A percentile compares a stretch with the other conserved stretches of the same genome.
These are phyloP conservation scores for Climacium dendroides DNA, from an alignment of 225 moss, liverwort and hornwort genomes.

Conservation along the genomic window DNA sequence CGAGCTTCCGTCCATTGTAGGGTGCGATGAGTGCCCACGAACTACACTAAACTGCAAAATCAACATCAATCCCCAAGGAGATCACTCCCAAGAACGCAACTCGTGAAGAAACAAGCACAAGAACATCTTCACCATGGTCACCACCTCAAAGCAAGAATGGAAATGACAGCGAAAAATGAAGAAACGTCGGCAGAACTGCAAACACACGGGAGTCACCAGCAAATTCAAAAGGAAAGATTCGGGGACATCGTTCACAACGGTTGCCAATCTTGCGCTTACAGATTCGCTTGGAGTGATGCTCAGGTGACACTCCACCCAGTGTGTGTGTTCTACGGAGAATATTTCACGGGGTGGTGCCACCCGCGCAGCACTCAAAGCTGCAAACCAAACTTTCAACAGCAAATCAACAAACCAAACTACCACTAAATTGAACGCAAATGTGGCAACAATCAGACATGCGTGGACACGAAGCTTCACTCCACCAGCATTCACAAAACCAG, in stretches of 20 bases:
- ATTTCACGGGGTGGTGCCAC: neutral
- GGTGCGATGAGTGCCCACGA: neutral
- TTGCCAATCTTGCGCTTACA: neutral
- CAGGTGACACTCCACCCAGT: neutral
- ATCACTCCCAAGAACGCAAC: neutral
- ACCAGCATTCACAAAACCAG: neutral
- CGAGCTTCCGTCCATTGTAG: neutral
- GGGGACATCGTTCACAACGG: too few species aligned
- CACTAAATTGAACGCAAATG: neutral
- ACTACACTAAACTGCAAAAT: neutral
- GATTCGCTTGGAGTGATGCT: neutral
- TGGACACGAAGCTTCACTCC: neutral
- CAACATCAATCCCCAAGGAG: neutral
- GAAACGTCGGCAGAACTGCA: neutral
- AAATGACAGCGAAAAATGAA: neutral
- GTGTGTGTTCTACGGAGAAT: neutral
- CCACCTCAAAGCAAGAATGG: neutral
- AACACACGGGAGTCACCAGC: neutral
- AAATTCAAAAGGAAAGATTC: neutral
- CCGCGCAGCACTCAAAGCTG: neutral
- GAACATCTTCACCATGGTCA: neutral
- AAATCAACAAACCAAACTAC: neutral
- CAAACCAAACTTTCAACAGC: neutral
- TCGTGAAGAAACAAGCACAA: neutral
- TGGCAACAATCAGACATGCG: neutral